Evolutionary conservation across 495 filamentous ascomycete genomes (phyloP).

Genomic region (Sphaerosporella brunnea): DNA sequence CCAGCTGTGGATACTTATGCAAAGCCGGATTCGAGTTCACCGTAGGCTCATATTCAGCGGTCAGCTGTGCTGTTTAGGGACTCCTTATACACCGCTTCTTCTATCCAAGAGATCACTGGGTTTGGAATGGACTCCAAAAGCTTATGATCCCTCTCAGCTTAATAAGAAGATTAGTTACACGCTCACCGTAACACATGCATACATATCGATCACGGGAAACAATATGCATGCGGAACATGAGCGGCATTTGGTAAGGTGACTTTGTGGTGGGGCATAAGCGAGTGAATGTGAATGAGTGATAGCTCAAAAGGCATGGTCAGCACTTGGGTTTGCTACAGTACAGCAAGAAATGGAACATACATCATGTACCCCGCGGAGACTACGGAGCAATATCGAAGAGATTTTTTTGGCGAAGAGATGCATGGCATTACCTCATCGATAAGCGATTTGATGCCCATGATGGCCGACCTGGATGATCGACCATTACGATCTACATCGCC

Average conservation of each 20-base stretch:
- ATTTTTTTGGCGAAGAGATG: no score
- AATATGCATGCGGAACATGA: conserved; percentile 3
- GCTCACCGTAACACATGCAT: conserved; percentile 4
- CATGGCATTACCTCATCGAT: no score
- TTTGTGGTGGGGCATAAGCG: not conserved
- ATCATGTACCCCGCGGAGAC: no score
- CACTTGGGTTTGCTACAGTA: no score
- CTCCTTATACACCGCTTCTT: not conserved
- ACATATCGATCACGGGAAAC: conserved; percentile 3
- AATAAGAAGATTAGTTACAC: not conserved
- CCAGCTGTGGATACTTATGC: not conserved
- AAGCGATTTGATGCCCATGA: no score
- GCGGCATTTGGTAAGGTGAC: not conserved
- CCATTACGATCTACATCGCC: no score
- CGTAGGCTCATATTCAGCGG: not conserved
- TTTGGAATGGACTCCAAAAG: not conserved
- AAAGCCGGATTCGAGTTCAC: not conserved
- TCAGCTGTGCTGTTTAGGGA: no score
- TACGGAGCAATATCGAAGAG: no score
- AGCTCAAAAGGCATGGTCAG: no score
- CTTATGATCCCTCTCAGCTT: not conserved
- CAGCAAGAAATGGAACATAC: no score
- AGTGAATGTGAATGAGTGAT: no score
- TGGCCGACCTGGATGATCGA: no score
- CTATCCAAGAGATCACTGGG: not conserved